These are phyloP conservation scores for Trichaptum fuscoviolaceum DNA, from an alignment of 768 basidiomycete species.

Conservation along the genomic window DNA sequence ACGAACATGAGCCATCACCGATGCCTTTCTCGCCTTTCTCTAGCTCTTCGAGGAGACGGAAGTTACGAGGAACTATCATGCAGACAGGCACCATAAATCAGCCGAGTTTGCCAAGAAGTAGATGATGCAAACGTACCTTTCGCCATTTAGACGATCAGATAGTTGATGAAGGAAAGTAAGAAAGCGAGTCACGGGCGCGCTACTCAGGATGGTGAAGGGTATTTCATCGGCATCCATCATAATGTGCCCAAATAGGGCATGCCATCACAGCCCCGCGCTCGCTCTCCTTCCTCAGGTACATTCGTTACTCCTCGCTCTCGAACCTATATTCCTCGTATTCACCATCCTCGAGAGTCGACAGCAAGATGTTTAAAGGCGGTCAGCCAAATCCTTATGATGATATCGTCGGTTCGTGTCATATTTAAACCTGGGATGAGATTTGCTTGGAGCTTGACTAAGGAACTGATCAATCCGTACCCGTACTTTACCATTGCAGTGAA, in stretches of 20 bases:
- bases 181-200: not conserved
- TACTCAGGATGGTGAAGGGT: not conserved
- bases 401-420: constrained; percentile 66
- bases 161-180: constrained; percentile 1
- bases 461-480: not conserved
- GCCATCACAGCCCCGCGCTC: constrained; percentile 6
- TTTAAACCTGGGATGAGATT: constrained; percentile 3
- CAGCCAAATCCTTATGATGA: constrained; percentile 82
- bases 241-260: constrained; percentile 5
- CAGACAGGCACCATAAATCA: constrained; percentile 7
- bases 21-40: constrained; percentile 99
- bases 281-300: constrained; percentile 1
- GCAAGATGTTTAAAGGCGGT: constrained; percentile 67
- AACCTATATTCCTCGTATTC: not conserved
- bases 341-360: not conserved
- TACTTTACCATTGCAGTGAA: constrained; percentile 50
- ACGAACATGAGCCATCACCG: constrained; percentile 96
- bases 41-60: constrained; percentile 94
- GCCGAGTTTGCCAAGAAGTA: not conserved
- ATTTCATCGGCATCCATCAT: constrained; percentile 7
- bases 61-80: constrained; percentile 84
- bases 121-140: constrained; percentile 20
- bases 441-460: not conserved
- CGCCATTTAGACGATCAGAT: constrained; percentile 24
- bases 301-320: not conserved